Conservation (phyloP, 1,139 yeast species). For the Hemisphaericaspora xylofermentans region DNA sequence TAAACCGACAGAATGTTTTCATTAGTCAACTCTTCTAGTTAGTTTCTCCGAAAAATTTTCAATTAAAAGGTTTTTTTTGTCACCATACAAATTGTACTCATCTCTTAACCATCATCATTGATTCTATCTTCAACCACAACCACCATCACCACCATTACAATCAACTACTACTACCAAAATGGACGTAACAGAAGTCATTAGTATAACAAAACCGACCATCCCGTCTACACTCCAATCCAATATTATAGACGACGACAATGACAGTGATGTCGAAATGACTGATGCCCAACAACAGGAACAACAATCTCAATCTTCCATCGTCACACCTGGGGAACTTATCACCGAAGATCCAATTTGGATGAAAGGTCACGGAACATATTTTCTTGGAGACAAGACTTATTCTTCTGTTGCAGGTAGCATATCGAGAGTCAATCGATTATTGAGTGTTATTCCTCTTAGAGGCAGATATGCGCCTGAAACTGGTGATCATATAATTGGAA, state of each 20-base stretch:
- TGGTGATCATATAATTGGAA: conserved; percentile 93
- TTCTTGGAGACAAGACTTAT: conserved; percentile 66
- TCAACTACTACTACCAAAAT: conserved; percentile 10
- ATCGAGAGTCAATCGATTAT: conserved; percentile 77
- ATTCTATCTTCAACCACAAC: too few species aligned
- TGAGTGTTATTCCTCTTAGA: conserved; percentile 82
- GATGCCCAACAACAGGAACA: conserved; percentile 22
- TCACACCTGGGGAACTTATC: conserved; percentile 96
- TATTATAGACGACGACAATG: conserved; percentile 10
- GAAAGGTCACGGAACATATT: conserved; percentile 98
- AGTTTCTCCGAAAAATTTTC: too few species aligned
- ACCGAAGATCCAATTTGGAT: conserved; percentile 97
- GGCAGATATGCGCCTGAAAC: conserved; percentile 92
- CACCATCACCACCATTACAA: neutral
- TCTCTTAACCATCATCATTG: neutral
- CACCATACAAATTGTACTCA: neutral
- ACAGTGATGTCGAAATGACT: conserved; percentile 34
- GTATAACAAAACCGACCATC: conserved; percentile 34
- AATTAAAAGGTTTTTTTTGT: too few species aligned
- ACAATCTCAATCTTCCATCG: conserved; percentile 32
- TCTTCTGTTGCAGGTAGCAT: conserved; percentile 93
- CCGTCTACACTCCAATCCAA: conserved; percentile 10
- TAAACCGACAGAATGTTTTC: conserved; percentile 5
- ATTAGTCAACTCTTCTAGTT: neutral
- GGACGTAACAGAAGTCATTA: conserved; percentile 35